These are phyloP conservation scores for Daldinia concentrica DNA, from an alignment of 495 filamentous ascomycete genomes.

Conservation along the genomic window DNA sequence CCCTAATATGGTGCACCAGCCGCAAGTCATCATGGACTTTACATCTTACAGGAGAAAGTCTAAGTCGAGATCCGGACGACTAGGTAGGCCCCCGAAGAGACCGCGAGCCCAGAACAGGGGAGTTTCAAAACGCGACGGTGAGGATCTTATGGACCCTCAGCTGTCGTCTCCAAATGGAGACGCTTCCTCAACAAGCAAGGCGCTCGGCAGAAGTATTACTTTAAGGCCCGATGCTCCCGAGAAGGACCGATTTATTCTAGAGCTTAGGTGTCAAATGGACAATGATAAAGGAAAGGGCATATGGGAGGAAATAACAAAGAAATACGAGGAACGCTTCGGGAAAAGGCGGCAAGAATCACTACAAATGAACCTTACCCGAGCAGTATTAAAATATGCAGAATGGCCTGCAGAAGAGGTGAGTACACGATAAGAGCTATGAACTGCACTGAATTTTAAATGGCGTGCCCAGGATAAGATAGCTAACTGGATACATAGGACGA, in stretches of 20 bases:
- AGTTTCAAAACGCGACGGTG: conserved; percentile 40
- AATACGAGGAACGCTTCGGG: conserved; percentile 52
- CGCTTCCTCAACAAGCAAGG: conserved; percentile 13
- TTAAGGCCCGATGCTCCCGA: conserved; percentile 56
- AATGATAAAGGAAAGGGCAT: conserved; percentile 61
- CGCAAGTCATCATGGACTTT: conserved; percentile 33
- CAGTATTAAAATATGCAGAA: conserved; percentile 54
- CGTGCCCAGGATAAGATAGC: background rate
- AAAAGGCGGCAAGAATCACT: conserved; percentile 56
- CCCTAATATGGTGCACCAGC: conserved; percentile 35
- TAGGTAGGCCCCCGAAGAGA: conserved; percentile 39
- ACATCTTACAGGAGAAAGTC: conserved; percentile 37
- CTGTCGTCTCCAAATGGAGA: conserved; percentile 42
- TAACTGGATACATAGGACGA: conserved; percentile 40
- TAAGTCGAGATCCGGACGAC: conserved; percentile 35
- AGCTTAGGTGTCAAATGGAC: conserved; percentile 54
- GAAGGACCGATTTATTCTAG: conserved; percentile 57
- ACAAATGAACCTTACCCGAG: conserved; percentile 60
- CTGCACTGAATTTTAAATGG: background rate
- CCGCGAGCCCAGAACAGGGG: conserved; percentile 41
- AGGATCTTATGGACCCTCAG: conserved; percentile 27
- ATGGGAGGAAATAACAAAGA: conserved; percentile 61
- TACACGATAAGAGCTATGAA: background rate
- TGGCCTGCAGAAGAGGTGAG: conserved; percentile 59
- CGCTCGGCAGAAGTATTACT: conserved; percentile 39